A percentile compares a stretch with the other conserved stretches of the same genome.
Evolutionary conservation across 345 rosid genomes (phyloP).

Genomic region (Raphanus raphanistrum): DNA sequence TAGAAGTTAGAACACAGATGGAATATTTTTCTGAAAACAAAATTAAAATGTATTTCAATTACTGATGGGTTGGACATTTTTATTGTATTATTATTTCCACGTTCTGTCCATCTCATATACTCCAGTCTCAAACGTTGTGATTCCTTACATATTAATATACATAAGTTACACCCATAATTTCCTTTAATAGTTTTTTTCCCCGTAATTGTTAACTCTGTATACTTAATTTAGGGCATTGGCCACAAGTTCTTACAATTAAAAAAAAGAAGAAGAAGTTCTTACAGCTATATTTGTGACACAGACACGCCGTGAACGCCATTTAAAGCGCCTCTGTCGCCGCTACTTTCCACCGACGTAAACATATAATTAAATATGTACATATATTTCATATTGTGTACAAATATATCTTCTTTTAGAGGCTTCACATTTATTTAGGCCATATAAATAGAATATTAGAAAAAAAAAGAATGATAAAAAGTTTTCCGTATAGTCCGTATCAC

Average conservation of each 20-base stretch:
- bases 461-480: conserved; percentile 8
- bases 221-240: neutral
- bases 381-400: conserved; percentile 1
- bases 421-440: conserved; percentile 13
- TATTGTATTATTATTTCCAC: neutral
- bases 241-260: neutral
- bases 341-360: conserved; percentile 36
- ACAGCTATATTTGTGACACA: conserved; percentile 21
- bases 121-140: neutral
- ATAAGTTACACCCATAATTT: neutral
- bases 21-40: neutral
- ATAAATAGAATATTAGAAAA: neutral
- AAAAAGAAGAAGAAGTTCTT: neutral
- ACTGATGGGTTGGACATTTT: neutral
- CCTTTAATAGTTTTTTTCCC: neutral
- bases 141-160: neutral
- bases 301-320: conserved; percentile 38
- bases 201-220: conserved; percentile 16
- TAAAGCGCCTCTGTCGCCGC: conserved; percentile 39
- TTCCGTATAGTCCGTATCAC: conserved; percentile 39
- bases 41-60: neutral
- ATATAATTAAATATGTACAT: conserved; percentile 26
- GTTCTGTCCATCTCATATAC: neutral
- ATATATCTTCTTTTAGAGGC: neutral
- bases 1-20: neutral